Base-by-base conservation (phyloP, 2,329 filamentous ascomycete species). In the Chalara sp. region DNA sequence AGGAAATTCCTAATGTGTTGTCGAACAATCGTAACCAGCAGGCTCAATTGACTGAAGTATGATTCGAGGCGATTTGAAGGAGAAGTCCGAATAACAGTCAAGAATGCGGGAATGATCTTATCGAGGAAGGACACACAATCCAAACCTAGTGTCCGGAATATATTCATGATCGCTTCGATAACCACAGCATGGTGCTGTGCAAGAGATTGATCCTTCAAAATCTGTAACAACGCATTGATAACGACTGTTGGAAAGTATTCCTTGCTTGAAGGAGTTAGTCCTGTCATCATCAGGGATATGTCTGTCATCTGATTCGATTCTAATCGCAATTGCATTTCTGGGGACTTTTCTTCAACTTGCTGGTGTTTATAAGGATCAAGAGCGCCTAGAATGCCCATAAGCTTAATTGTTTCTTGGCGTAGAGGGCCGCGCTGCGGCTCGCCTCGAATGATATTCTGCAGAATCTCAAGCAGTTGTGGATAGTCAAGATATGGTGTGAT, bases 191-290 rank as follows among this genome's bases (percentile, higher is more conserved):
- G 95, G 61, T 96, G 92, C 63, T 95, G 88, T 10, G 86, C 81
- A 5, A 99, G 75, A 0, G 93, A 97, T 30, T 84, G 83, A 60
- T 99, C 93, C 62, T 92, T 95, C 35, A 99, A 72, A 58, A 99
- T 91, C 51, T 90, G 86, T 62, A 99, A 83, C 8, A 99, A 78
- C 1, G 93, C 95, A 62, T 96, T 96, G 65, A 99, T 96, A 44
- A 96, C 93, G 13, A 99, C 90, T 0, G 93, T 99, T 1, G 93
- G 93, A 64, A 96, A 99, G 68, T 99, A 99, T 62, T 99, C 93
- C 64, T 99, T 96, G 63, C 89, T 96, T 0, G 92, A 97, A 0
- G 93, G 95, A 0, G 91, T 97, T 40, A 96, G 76, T 11, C 95
- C 93, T 41, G 89, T 90, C 92, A 99, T 99, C 76, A 99, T 97